These are phyloP conservation scores for Debaryomycetaceae sp. DNA, from an alignment of 1,139 yeast species.

Conservation along the genomic window DNA sequence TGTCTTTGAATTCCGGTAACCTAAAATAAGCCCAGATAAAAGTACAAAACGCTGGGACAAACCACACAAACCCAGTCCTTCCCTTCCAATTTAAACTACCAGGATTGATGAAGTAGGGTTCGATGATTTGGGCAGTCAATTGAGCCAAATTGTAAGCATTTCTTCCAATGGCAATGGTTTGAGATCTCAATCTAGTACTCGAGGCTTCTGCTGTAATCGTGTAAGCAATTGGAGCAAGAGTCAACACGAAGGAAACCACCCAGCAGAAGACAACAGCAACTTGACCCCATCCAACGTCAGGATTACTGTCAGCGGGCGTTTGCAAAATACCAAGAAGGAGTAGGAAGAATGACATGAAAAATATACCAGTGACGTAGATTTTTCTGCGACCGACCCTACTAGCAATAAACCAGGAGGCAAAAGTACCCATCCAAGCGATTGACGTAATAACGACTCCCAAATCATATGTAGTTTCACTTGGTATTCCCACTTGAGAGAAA, in stretches of 20 bases:
- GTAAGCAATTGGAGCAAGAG: constrained; percentile 25
- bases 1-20: constrained; percentile 28
- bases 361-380: constrained; percentile 18
- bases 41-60: background rate
- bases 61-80: constrained; percentile 22
- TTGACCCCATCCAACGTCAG: constrained; percentile 21
- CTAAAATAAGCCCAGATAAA: constrained; percentile 2
- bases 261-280: constrained; percentile 20
- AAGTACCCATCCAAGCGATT: constrained; percentile 18
- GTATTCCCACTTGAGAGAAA: constrained; percentile 22
- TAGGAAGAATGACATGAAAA: constrained; percentile 9
- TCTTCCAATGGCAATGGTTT: constrained; percentile 23
- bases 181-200: constrained; percentile 23
- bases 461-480: constrained; percentile 12
- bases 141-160: constrained; percentile 20
- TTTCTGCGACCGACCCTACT: constrained; percentile 19
- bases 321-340: constrained; percentile 8
- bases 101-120: constrained; percentile 26
- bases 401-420: constrained; percentile 18
- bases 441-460: constrained; percentile 17
- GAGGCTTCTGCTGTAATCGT: constrained; percentile 22
- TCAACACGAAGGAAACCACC: constrained; percentile 22
- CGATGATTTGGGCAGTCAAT: constrained; percentile 18
- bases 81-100: constrained; percentile 20
- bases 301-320: constrained; percentile 10